phyloP scores from a whole-genome alignment of 768 basidiomycete genomes.

The Neoboletus subvelutipes region DNA sequence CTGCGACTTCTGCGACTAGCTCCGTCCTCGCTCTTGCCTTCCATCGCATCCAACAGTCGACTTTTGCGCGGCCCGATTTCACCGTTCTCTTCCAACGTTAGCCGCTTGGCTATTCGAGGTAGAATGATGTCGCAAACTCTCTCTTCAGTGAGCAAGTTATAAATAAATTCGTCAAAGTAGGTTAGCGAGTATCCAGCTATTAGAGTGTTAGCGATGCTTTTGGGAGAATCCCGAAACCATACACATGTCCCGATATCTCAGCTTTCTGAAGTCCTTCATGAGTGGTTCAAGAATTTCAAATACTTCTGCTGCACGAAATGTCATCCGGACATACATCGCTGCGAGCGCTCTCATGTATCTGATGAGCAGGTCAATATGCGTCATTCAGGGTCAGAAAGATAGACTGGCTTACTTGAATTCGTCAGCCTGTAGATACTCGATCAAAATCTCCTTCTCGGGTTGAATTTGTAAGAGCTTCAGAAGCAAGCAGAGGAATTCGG shows the following conservation, averaged over 20 bases:
- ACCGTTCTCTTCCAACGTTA: constrained; percentile 87
- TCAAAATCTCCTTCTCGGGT: constrained; percentile 94
- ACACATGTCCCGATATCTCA: constrained; percentile 82
- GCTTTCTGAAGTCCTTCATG: constrained; percentile 89
- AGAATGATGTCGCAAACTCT: constrained; percentile 96
- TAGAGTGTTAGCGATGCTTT: neutral
- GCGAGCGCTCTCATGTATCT: constrained; percentile 95
- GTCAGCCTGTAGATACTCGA: constrained; percentile 93
- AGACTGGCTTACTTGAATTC: constrained; percentile 88
- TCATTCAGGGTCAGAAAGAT: neutral
- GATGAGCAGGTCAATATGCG: constrained; percentile 1
- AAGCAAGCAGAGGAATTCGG: constrained; percentile 88
- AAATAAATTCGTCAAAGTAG: constrained; percentile 90
- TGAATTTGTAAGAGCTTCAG: constrained; percentile 96
- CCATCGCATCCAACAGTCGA: constrained; percentile 84
- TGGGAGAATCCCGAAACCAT: constrained; percentile 26
- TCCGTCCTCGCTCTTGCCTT: constrained; percentile 58
- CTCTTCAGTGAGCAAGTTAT: constrained; percentile 81
- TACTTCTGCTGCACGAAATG: constrained; percentile 86
- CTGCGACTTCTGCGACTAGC: constrained; percentile 44
- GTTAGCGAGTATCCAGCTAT: constrained; percentile 83
- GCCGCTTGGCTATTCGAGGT: constrained; percentile 83
- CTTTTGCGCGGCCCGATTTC: constrained; percentile 86
- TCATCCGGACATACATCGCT: constrained; percentile 92
- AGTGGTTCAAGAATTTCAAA: constrained; percentile 93